These are phyloP conservation scores for Fusarium sp. DNA, from an alignment of 2,329 filamentous ascomycete species.

Conservation along the genomic window DNA sequence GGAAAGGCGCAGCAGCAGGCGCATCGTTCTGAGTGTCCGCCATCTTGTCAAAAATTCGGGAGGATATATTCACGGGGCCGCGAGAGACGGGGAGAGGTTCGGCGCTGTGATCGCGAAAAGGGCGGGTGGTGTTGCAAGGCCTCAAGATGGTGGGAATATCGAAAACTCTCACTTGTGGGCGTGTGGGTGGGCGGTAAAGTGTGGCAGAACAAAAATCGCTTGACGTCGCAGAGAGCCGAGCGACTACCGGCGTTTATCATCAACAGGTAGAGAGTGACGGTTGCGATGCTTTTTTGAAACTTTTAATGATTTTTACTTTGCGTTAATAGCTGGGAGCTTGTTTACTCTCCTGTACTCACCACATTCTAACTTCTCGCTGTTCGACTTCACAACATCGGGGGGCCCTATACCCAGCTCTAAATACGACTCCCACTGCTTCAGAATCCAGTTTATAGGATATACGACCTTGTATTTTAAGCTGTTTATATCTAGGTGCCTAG, in stretches of 20 bases:
- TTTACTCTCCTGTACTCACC: background rate
- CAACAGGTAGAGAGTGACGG: background rate
- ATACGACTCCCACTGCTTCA: background rate
- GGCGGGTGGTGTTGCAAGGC: constrained; percentile 45
- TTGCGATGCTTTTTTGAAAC: background rate
- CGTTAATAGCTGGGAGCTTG: background rate
- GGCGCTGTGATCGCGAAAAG: constrained; percentile 43
- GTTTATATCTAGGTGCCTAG: background rate
- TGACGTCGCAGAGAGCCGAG: constrained; percentile 6
- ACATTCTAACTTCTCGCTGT: background rate
- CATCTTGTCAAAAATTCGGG: constrained; percentile 59
- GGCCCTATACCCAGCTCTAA: background rate
- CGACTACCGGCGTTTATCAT: constrained; percentile 16
- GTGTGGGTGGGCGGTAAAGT: constrained; percentile 56
- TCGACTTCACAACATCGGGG: background rate
- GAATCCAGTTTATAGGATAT: background rate
- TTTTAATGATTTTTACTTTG: background rate
- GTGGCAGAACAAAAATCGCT: constrained; percentile 50
- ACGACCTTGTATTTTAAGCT: background rate
- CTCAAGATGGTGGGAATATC: constrained; percentile 53
- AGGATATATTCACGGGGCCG: constrained; percentile 40
- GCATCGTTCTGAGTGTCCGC: constrained; percentile 69
- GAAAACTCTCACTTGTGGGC: constrained; percentile 59
- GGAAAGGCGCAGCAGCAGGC: constrained; percentile 67
- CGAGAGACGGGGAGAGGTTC: constrained; percentile 41